These are phyloP conservation scores for Yamadazyma dushanensis DNA, from an alignment of 1,139 yeast genomes.

Conservation along the genomic window DNA sequence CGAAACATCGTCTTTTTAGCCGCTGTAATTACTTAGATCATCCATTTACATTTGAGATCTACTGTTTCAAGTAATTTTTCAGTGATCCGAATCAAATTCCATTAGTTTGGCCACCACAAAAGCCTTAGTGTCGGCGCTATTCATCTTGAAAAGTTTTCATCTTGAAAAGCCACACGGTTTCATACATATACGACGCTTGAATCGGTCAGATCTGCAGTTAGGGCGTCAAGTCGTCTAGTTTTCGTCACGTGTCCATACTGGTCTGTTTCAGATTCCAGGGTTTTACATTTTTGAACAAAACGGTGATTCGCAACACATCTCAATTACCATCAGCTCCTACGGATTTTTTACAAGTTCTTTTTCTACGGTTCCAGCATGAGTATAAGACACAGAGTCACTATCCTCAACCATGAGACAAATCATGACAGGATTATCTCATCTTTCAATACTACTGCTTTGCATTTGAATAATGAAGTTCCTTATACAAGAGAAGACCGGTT, in stretches of 20 bases:
- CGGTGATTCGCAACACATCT: conserved; percentile 3
- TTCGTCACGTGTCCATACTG: too few species aligned
- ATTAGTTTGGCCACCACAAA: too few species aligned
- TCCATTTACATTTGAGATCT: too few species aligned
- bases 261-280: conserved; percentile 1
- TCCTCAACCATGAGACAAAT: conserved; percentile 27
- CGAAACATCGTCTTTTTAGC: too few species aligned
- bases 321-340: background rate
- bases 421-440: conserved; percentile 25
- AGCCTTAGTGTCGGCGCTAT: too few species aligned
- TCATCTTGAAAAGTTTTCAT: too few species aligned
- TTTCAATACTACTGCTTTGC: conserved; percentile 17
- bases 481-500: conserved; percentile 17
- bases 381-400: conserved; percentile 35
- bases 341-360: background rate
- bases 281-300: conserved; percentile 2
- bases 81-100: too few species aligned
- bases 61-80: too few species aligned
- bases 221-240: background rate
- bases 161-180: too few species aligned
- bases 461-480: conserved; percentile 12
- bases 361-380: background rate
- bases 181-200: too few species aligned
- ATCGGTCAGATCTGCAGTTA: background rate
- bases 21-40: too few species aligned